These are phyloP conservation scores for Coniochaeta hoffmannii DNA, from an alignment of 2,329 filamentous ascomycete genomes.

Conservation along the genomic window DNA sequence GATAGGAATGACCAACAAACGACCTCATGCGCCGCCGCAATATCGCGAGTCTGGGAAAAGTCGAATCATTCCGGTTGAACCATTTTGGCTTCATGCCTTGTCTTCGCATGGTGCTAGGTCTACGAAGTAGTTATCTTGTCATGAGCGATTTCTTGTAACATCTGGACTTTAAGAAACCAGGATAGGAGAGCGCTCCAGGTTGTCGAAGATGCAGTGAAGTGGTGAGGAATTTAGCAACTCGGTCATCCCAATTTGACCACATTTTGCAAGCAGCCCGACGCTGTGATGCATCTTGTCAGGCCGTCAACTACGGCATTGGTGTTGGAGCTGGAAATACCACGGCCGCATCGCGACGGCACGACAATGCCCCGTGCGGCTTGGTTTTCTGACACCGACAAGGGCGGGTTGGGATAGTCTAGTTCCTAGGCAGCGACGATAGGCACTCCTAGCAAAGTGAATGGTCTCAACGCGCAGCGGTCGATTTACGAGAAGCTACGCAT, in stretches of 20 bases:
- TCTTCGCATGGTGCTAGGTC: not conserved
- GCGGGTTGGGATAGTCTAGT: not conserved
- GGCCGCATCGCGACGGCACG: not conserved
- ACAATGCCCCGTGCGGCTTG: not conserved
- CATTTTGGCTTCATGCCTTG: not conserved
- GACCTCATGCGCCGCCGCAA: not conserved
- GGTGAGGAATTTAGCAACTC: not conserved
- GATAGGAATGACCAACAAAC: not conserved
- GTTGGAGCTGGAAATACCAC: not conserved
- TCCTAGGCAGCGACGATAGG: not conserved
- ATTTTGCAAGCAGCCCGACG: not conserved
- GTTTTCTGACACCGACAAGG: not conserved
- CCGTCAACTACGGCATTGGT: not conserved
- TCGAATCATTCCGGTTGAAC: not conserved
- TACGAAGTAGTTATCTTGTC: not conserved
- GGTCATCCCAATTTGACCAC: not conserved
- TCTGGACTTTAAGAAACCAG: not conserved
- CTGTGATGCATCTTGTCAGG: not conserved
- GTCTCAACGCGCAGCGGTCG: not conserved
- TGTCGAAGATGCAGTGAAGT: not conserved
- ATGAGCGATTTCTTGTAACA: not conserved
- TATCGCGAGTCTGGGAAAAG: not conserved
- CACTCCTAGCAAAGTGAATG: too few species aligned
- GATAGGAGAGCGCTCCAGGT: not conserved
- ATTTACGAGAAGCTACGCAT: not conserved